Base-by-base conservation (phyloP, 176 grass and related monocot genomes). In the Dactylis glomerata region DNA sequence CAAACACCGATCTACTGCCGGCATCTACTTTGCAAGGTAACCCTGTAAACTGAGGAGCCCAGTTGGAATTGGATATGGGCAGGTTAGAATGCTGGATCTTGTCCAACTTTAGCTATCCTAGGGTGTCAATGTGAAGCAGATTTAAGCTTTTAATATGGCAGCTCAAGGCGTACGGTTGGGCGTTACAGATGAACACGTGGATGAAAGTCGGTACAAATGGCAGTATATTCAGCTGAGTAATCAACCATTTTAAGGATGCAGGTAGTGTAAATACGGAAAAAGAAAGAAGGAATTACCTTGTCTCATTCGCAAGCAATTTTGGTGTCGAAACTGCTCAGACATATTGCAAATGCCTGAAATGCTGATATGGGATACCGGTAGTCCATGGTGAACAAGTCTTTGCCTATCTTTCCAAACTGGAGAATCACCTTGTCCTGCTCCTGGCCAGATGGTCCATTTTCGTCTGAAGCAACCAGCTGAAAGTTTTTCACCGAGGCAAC, bases 341-440 rank as follows among this genome's bases (percentile, higher is more conserved):
- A 99, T 50, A 99, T 92, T 19, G 93, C 93, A 86, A 99, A 99
- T 10, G 96, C 84, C 68, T 99, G 96, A 77, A 99, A 99, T 76
- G 93, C 91, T 20, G 96, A 99, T 62, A 99, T 49, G 10, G 96
- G 96, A 88, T 99, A 99, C 22, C 87, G 17, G 78, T 90, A 99
- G 81, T 99, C 96, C 96, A 99, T 96, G 51, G 93, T 99, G 93
- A 99, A 99, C 65, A 99, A 83, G 86, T 99, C 93, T 80, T 99
- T 99, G 14, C 90, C 93, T 6, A 96, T 89, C 84, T 99, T 99
- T 45, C 96, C 96, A 86, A 99, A 99, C 78, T 99, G 96, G 30
- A 99, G 92, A 80, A 96, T 89, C 65, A 96, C 96, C 80, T 89
- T 94, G 51, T 94, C 91, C 42, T 90, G 71, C 78, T 94, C 96